Evolutionary conservation across 768 basidiomycete genomes (phyloP), one percentile per base, ranked within the genome.

Genomic region (Inosperma sp.): DNA sequence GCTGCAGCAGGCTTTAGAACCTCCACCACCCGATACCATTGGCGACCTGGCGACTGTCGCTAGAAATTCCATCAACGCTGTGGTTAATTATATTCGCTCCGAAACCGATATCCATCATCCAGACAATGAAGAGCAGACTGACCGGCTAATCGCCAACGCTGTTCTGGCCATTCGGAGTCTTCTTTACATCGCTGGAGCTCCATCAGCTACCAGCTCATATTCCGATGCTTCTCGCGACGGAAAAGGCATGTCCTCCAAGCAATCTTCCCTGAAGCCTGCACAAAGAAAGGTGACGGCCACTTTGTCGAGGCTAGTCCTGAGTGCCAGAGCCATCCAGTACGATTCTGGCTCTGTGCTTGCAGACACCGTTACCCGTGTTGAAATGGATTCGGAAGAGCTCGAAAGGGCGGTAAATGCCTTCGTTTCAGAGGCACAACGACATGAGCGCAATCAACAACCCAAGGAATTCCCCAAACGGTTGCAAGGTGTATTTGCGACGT

Each of bases 201-300:
- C 81, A 8, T 73, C 79, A 1, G 78, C 77, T 23, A 83, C 86
- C 58, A 78, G 87, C 48, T 43, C 76, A 74, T 50, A 67, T 82
- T 39, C 73, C 80, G 77, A 74, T 49, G 65, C 69, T 12, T 30
- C 50, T 36, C 76, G 76, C 43, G 76, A 81, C 55, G 60, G 64
- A 19, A 71, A 69, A 49, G 61, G 75, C 25, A 65, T 68, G 8
- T 66, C 77, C 9, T 65, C 76, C 12, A 69, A 78, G 1, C 77
- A 80, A 56, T 73, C 82, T 3, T 71, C 85, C 7, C 72, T 92
- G 35, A 92, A 91, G 65, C 84, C 86, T 6, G 82, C 83, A 0
- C 90, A 91, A 51, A 77, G 89, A 45, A 90, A 89, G 59, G 86
- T 95, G 26, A 90, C 91, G 2, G 88, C 91, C 7, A 92, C 91